A percentile compares a stretch with the other conserved stretches of the same genome.
Conservation (phyloP, 805 yeast species). For the Naumovozyma castellii region DNA sequence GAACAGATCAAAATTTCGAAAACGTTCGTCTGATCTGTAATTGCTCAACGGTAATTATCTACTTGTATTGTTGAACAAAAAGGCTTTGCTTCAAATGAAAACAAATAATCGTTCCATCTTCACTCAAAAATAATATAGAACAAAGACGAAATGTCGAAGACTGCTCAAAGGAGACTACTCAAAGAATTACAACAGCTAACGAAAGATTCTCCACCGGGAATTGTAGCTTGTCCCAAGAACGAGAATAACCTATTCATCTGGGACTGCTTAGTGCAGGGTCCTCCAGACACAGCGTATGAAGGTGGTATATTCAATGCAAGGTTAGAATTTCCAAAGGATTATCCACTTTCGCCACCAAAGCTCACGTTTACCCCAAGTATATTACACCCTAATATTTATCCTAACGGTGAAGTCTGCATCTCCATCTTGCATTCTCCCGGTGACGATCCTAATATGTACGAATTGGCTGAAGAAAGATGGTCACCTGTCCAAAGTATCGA, state of each 20-base stretch:
- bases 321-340: conserved; percentile 64
- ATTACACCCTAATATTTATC: conserved; percentile 87
- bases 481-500: conserved; percentile 97
- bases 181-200: conserved; percentile 83
- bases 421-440: conserved; percentile 95
- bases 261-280: conserved; percentile 82
- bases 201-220: conserved; percentile 88
- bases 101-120: too few relatives aligned
- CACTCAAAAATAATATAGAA: too few relatives aligned
- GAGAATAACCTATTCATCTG: conserved; percentile 68
- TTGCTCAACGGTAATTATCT: too few relatives aligned
- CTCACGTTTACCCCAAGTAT: conserved; percentile 71
- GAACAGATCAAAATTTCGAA: too few relatives aligned
- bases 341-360: conserved; percentile 75
- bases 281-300: conserved; percentile 74
- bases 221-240: conserved; percentile 80
- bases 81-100: too few relatives aligned
- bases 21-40: too few relatives aligned
- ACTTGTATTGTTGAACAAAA: too few relatives aligned
- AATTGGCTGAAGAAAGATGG: conserved; percentile 94
- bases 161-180: conserved; percentile 79
- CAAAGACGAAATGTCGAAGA: conserved; percentile 30
- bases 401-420: conserved; percentile 93
- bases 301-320: conserved; percentile 80
- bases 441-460: conserved; percentile 93